phyloP scores from a whole-genome alignment of 1,284 basidiomycete species.

The Boletus holoroseus region DNA sequence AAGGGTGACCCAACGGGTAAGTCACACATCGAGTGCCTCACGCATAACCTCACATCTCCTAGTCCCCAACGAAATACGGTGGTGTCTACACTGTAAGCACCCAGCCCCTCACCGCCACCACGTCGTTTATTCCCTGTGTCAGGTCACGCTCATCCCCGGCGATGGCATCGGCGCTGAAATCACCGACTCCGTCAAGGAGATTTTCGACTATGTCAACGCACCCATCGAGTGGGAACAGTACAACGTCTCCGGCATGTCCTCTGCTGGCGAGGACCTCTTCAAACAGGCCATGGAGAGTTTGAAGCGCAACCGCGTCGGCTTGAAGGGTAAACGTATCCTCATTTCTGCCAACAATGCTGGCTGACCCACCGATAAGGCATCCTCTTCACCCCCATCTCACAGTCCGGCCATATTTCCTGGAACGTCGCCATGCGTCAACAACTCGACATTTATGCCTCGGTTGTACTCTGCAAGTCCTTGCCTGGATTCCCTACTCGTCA shows the following conservation, averaged over 20 bases:
- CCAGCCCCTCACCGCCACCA: conserved; percentile 22
- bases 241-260: conserved; percentile 95
- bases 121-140: conserved; percentile 10
- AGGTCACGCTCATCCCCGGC: conserved; percentile 93
- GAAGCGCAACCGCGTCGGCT: conserved; percentile 94
- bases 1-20: conserved; percentile 64
- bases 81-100: conserved; percentile 78
- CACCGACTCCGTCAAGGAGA: conserved; percentile 97
- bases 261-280: conserved; percentile 91
- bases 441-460: conserved; percentile 98
- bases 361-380: conserved; percentile 59
- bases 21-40: conserved; percentile 21
- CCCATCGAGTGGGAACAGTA: conserved; percentile 99
- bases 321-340: conserved; percentile 69
- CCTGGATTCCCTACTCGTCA: conserved; percentile 97
- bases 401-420: conserved; percentile 97
- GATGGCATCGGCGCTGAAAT: conserved; percentile 98
- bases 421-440: conserved; percentile 99
- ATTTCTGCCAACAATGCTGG: neutral
- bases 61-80: conserved; percentile 93
- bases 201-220: conserved; percentile 95
- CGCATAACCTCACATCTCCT: conserved; percentile 12
- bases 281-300: conserved; percentile 96
- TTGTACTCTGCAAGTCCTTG: conserved; percentile 97
- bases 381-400: conserved; percentile 96